Percentiles rank a stretch among this genome's conserved stretches.
These are phyloP conservation scores for Lentinula sp. DNA, from an alignment of 768 basidiomycete genomes.

Conservation along the genomic window DNA sequence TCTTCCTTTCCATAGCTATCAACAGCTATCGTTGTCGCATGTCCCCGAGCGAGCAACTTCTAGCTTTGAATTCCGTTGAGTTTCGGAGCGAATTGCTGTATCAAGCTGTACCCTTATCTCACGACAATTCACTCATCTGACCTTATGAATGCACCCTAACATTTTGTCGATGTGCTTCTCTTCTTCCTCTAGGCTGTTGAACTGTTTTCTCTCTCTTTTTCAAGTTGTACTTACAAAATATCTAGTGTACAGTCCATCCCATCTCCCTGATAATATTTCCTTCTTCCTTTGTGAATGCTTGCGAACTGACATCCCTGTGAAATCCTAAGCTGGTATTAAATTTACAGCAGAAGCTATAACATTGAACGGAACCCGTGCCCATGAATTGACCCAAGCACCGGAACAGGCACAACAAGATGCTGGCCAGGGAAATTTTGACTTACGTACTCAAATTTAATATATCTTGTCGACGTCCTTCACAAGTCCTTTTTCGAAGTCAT, in stretches of 20 bases:
- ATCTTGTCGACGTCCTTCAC: background rate
- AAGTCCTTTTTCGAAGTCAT: background rate
- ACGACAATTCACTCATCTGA: background rate
- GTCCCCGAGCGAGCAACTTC: slow-evolving; percentile 68
- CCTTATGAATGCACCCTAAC: background rate
- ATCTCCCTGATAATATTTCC: background rate
- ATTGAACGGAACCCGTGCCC: too few species aligned
- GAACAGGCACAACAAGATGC: too few species aligned
- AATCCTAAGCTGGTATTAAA: too few species aligned
- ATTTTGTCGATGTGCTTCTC: background rate
- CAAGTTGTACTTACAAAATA: background rate
- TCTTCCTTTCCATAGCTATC: slow-evolving; percentile 51
- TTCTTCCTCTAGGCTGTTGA: background rate
- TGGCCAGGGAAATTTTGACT: too few species aligned
- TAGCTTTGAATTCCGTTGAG: slow-evolving; percentile 83
- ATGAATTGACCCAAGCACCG: too few species aligned
- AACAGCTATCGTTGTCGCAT: slow-evolving; percentile 80
- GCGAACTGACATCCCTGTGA: too few species aligned
- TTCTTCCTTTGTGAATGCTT: background rate
- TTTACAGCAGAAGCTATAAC: too few species aligned
- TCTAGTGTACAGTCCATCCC: background rate
- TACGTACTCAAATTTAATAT: too few species aligned
- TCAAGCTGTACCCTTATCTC: background rate
- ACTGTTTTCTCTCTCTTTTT: background rate
- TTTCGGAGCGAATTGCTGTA: slow-evolving; percentile 8